Conservation (phyloP, 1,284 basidiomycete genomes). For the Irpex rosettiformis region DNA sequence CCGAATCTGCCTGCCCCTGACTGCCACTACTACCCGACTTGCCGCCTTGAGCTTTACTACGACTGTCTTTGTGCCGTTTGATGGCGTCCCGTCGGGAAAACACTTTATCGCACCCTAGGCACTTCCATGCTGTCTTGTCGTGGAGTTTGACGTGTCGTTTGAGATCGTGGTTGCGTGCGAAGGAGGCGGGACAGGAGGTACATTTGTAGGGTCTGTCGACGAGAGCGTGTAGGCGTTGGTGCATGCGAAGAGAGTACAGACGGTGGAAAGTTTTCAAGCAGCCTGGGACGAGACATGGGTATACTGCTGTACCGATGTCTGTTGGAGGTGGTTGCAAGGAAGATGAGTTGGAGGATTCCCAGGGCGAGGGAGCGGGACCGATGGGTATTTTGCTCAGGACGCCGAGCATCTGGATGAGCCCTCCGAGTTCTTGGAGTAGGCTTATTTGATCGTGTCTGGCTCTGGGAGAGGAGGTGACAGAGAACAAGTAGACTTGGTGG, state of each 20-base stretch:
- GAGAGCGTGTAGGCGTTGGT: slow-evolving; percentile 57
- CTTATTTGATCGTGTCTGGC: slow-evolving; percentile 47
- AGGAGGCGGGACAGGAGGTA: slow-evolving; percentile 61
- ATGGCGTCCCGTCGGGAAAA: slow-evolving; percentile 76
- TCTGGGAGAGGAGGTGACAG: slow-evolving; percentile 59
- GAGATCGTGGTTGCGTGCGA: slow-evolving; percentile 72
- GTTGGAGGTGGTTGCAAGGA: slow-evolving; percentile 20
- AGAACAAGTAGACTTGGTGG: slow-evolving; percentile 72
- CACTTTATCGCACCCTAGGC: slow-evolving; percentile 63
- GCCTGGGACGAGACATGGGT: slow-evolving; percentile 59
- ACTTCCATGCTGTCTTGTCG: slow-evolving; percentile 66
- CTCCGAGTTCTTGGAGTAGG: slow-evolving; percentile 66
- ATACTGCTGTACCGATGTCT: slow-evolving; percentile 70
- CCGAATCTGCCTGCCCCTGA: slow-evolving; percentile 31
- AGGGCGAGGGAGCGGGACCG: slow-evolving; percentile 40
- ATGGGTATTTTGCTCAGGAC: slow-evolving; percentile 72
- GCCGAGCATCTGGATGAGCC: slow-evolving; percentile 73
- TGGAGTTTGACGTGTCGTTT: slow-evolving; percentile 69
- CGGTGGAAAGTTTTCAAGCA: slow-evolving; percentile 67
- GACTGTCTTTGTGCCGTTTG: slow-evolving; percentile 65
- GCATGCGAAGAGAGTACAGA: slow-evolving; percentile 61
- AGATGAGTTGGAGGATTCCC: slow-evolving; percentile 23
- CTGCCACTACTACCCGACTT: slow-evolving; percentile 28
- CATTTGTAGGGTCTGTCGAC: slow-evolving; percentile 63
- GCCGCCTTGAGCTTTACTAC: slow-evolving; percentile 32